Percentiles rank a stretch among this genome's conserved stretches.
Evolutionary conservation across 1,284 basidiomycete genomes (phyloP).

Genomic region (Leucoagaricus sp.): DNA sequence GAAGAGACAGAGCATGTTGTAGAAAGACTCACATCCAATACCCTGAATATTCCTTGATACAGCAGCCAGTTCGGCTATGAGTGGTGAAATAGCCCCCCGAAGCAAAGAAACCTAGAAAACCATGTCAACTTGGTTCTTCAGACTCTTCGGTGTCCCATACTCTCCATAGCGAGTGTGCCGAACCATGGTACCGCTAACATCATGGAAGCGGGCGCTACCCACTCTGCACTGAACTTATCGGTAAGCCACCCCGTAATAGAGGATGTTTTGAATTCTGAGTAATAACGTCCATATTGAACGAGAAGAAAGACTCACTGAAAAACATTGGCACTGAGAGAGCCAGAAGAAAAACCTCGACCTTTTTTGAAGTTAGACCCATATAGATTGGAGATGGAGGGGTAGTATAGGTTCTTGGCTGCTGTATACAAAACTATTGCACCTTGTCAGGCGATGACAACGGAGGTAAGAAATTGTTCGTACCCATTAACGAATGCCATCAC

Average conservation of each 20-base stretch:
- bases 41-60: slow-evolving; percentile 56
- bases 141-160: slow-evolving; percentile 46
- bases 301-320: slow-evolving; percentile 46
- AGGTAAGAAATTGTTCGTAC: slow-evolving; percentile 32
- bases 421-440: slow-evolving; percentile 48
- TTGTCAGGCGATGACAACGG: not conserved
- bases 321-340: slow-evolving; percentile 70
- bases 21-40: slow-evolving; percentile 58
- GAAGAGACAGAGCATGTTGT: not conserved
- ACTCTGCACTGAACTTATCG: slow-evolving; percentile 65
- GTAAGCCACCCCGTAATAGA: slow-evolving; percentile 61
- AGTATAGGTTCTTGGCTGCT: slow-evolving; percentile 64
- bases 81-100: slow-evolving; percentile 57
- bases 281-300: not conserved
- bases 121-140: not conserved
- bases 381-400: slow-evolving; percentile 60
- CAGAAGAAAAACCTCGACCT: slow-evolving; percentile 73
- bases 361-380: slow-evolving; percentile 63
- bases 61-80: slow-evolving; percentile 64
- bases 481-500: slow-evolving; percentile 61
- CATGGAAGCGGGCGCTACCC: slow-evolving; percentile 52
- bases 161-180: slow-evolving; percentile 57
- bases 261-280: slow-evolving; percentile 43
- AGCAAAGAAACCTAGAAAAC: slow-evolving; percentile 54
- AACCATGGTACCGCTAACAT: slow-evolving; percentile 68